Conservation (phyloP, 164 flowering plant genomes). For the Vitis cinerea region DNA sequence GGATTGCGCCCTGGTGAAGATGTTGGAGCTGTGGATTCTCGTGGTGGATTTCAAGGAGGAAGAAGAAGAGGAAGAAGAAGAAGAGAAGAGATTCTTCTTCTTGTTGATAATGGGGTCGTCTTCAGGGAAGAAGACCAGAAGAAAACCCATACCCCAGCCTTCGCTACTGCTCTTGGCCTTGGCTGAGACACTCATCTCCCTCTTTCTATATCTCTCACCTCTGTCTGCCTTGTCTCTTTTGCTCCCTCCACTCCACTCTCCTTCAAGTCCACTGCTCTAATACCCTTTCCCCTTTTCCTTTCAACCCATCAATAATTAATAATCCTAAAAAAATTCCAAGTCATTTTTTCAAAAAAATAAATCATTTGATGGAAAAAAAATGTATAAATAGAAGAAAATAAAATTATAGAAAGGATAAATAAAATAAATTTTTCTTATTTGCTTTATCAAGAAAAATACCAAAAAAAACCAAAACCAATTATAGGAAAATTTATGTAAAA, state of each 20-base stretch:
- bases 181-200: constrained; percentile 26
- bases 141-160: constrained; percentile 54
- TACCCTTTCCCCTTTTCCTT: no score
- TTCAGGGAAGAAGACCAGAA: constrained; percentile 67
- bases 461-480: no score
- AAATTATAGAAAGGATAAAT: no score
- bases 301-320: no score
- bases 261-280: neutral
- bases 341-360: no score
- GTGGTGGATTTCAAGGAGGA: neutral
- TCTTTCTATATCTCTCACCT: neutral
- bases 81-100: constrained; percentile 21
- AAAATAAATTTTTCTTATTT: no score
- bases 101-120: constrained; percentile 24
- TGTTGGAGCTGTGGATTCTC: constrained; percentile 14
- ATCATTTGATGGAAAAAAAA: no score
- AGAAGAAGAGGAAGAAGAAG: constrained; percentile 12
- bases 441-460: no score
- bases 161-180: constrained; percentile 24
- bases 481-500: no score
- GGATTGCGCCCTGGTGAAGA: constrained; percentile 64
- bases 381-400: no score
- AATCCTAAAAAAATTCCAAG: no score
- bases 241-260: neutral
- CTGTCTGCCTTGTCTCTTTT: constrained; percentile 1